Percentiles rank a stretch among this genome's conserved stretches.
Evolutionary conservation across 768 basidiomycete genomes (phyloP).

Genomic region (Amanita thiersii): DNA sequence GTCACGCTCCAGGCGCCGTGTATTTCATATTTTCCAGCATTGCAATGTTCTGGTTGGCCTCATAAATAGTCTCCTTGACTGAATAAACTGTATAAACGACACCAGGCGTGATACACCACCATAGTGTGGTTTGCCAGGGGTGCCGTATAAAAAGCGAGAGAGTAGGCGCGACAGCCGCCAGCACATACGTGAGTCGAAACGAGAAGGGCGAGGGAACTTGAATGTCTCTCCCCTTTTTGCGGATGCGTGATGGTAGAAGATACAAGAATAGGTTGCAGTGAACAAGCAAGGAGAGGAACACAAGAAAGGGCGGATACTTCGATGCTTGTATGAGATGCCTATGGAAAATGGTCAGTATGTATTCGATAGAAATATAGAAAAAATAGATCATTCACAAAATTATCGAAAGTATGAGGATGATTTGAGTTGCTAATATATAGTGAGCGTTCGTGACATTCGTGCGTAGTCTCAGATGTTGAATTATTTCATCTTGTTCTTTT

Average conservation of each 20-base stretch:
- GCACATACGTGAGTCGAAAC: conserved; percentile 19
- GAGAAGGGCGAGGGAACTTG: conserved; percentile 18
- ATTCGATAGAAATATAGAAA: neutral
- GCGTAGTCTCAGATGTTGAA: conserved; percentile 37
- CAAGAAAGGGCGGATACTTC: conserved; percentile 14
- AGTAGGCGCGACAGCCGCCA: conserved; percentile 40
- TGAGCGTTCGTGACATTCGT: conserved; percentile 34
- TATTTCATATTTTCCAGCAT: conserved; percentile 50
- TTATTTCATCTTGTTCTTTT: conserved; percentile 55
- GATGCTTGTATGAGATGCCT: conserved; percentile 25
- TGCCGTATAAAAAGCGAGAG: conserved; percentile 38
- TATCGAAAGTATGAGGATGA: conserved; percentile 35
- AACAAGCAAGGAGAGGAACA: conserved; percentile 1
- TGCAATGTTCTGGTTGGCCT: conserved; percentile 37
- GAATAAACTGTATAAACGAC: conserved; percentile 38
- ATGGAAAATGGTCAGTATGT: conserved; percentile 5
- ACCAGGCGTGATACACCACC: conserved; percentile 41
- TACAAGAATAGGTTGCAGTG: conserved; percentile 7
- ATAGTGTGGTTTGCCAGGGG: conserved; percentile 44
- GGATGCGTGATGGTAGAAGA: conserved; percentile 2
- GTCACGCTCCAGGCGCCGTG: conserved; percentile 43
- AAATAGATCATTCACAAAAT: conserved; percentile 29
- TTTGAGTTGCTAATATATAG: conserved; percentile 30
- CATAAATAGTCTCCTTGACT: conserved; percentile 34
- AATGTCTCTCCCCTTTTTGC: conserved; percentile 9